Evolutionary conservation across 1,284 basidiomycete species (phyloP).

Genomic region (Fomes fomentarius): DNA sequence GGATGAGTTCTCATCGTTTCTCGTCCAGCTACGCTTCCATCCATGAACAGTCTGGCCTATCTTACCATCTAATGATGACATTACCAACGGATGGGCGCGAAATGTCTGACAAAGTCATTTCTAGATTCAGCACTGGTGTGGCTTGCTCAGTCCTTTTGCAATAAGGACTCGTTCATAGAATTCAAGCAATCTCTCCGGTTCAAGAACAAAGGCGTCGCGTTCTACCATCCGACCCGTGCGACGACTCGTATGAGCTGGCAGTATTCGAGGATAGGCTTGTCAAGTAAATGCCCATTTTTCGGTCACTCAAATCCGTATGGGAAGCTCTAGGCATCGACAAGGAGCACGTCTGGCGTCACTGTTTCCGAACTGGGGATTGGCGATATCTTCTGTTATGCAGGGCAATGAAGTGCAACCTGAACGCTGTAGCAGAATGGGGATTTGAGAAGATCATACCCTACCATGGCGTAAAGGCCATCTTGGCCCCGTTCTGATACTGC

Average conservation of each 20-base stretch:
- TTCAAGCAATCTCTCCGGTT: slow-evolving; percentile 85
- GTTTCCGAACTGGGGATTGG: neutral
- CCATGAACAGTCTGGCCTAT: too few relatives aligned
- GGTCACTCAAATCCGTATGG: slow-evolving; percentile 60
- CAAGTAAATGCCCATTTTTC: slow-evolving; percentile 50
- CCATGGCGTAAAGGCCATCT: slow-evolving; percentile 71
- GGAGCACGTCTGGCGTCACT: too few relatives aligned
- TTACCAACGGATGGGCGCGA: too few relatives aligned
- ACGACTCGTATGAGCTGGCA: too few relatives aligned
- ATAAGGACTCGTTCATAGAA: too few relatives aligned
- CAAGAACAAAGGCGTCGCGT: slow-evolving; percentile 88
- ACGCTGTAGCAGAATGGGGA: slow-evolving; percentile 80
- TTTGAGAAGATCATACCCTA: slow-evolving; percentile 91
- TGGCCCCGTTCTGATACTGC: neutral
- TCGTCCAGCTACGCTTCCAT: too few relatives aligned
- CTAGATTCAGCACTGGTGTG: slow-evolving; percentile 69
- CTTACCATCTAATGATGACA: too few relatives aligned
- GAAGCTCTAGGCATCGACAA: too few relatives aligned
- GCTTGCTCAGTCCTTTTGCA: too few relatives aligned
- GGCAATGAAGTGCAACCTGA: slow-evolving; percentile 73
- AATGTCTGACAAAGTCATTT: too few relatives aligned
- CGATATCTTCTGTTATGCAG: slow-evolving; percentile 39
- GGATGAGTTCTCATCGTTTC: too few relatives aligned
- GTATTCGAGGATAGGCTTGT: slow-evolving; percentile 57
- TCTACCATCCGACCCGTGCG: slow-evolving; percentile 79